Percentiles rank a stretch among this genome's conserved stretches.
phyloP scores from a whole-genome alignment of 495 filamentous ascomycete genomes.

The Aspergillus carlsbadensis region DNA sequence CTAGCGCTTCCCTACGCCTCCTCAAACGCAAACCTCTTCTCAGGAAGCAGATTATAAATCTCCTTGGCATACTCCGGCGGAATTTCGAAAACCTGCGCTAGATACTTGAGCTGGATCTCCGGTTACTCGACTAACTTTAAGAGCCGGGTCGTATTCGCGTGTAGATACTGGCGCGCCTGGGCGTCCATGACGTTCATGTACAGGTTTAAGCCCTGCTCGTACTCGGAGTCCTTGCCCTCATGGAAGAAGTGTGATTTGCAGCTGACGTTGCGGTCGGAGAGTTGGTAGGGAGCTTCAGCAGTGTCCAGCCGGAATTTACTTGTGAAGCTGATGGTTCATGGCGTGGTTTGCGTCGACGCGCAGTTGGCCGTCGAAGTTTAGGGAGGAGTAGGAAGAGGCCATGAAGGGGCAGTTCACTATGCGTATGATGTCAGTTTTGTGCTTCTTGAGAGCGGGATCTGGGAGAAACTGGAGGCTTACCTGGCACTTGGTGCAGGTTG shows the following conservation, averaged over 20 bases:
- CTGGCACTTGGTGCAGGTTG: conserved; percentile 47
- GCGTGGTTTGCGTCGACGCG: conserved; percentile 36
- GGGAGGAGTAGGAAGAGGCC: conserved; percentile 35
- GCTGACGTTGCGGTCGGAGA: conserved; percentile 48
- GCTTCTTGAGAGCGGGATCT: neutral
- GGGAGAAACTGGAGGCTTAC: too few relatives aligned
- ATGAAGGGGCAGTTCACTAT: conserved; percentile 51
- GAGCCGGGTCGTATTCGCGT: conserved; percentile 47
- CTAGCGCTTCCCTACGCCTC: conserved; percentile 31
- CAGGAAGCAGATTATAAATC: conserved; percentile 44
- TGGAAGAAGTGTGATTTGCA: conserved; percentile 56
- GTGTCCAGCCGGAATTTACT: conserved; percentile 55
- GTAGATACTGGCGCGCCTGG: conserved; percentile 40
- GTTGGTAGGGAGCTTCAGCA: conserved; percentile 51
- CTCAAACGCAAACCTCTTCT: conserved; percentile 41
- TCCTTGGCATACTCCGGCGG: conserved; percentile 44
- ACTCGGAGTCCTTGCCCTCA: conserved; percentile 53
- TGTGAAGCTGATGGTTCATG: conserved; percentile 52
- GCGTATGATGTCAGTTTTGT: neutral
- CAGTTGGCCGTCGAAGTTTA: conserved; percentile 49
- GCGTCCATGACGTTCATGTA: conserved; percentile 48
- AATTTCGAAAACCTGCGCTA: conserved; percentile 55
- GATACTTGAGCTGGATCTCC: conserved; percentile 47
- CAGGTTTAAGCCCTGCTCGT: conserved; percentile 51
- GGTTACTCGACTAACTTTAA: conserved; percentile 11